Evolutionary conservation across 495 filamentous ascomycete genomes (phyloP).

Genomic region (Penicillium taxi): DNA sequence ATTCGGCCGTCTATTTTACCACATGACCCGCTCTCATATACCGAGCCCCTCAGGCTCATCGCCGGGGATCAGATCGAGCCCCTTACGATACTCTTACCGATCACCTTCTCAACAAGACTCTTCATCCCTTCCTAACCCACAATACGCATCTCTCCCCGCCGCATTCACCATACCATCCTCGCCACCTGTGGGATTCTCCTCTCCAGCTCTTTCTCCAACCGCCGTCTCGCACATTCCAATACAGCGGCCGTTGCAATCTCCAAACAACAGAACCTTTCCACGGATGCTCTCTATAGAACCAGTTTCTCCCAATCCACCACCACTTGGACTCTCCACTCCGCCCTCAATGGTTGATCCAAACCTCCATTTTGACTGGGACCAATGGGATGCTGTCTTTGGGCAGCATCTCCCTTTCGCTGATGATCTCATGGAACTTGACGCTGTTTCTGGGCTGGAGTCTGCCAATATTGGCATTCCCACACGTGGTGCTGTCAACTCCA

Average conservation of each 20-base stretch:
- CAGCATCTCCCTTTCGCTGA: slow-evolving; percentile 41
- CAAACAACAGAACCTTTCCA: slow-evolving; percentile 3
- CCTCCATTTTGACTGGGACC: slow-evolving; percentile 43
- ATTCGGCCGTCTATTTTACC: slow-evolving; percentile 34
- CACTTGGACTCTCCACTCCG: slow-evolving; percentile 27
- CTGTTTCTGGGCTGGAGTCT: slow-evolving; percentile 33
- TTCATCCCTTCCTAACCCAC: slow-evolving; percentile 9
- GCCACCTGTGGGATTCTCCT: too few species aligned
- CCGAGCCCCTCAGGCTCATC: slow-evolving; percentile 16
- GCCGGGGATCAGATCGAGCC: slow-evolving; percentile 16
- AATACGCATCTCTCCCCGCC: too few species aligned
- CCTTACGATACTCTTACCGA: slow-evolving; percentile 21
- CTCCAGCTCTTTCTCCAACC: too few species aligned
- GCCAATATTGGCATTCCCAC: slow-evolving; percentile 19
- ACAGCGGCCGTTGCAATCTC: slow-evolving; percentile 7
- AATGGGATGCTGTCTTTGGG: slow-evolving; percentile 45
- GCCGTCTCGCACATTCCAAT: too few species aligned
- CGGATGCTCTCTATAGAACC: slow-evolving; percentile 20
- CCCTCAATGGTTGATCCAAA: slow-evolving; percentile 41
- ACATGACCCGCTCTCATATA: slow-evolving; percentile 32
- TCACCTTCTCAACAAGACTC: slow-evolving; percentile 7
- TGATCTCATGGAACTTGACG: slow-evolving; percentile 40
- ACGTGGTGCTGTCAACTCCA: not conserved
- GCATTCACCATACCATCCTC: too few species aligned
- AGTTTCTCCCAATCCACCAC: slow-evolving; percentile 12